phyloP scores from a whole-genome alignment of 2,329 filamentous ascomycete genomes.

The Colletotrichum sp. region DNA sequence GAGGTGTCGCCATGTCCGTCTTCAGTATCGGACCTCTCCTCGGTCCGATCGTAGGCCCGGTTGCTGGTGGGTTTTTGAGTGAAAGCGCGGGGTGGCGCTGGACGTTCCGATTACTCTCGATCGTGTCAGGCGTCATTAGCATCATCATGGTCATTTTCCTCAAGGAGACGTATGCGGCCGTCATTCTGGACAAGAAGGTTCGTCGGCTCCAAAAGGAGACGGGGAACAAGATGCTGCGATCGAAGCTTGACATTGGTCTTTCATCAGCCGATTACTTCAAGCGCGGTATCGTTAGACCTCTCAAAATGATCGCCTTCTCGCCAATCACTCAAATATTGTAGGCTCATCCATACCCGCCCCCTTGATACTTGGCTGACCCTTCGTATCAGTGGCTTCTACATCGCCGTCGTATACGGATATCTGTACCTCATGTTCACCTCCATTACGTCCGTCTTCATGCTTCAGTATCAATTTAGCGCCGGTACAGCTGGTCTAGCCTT shows the following conservation, averaged over 20 bases:
- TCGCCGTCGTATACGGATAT: constrained; percentile 52
- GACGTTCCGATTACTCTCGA: constrained; percentile 54
- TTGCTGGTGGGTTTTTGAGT: constrained; percentile 48
- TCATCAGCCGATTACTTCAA: constrained; percentile 44
- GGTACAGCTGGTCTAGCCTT: constrained; percentile 23
- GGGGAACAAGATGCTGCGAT: constrained; percentile 57
- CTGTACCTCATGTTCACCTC: constrained; percentile 58
- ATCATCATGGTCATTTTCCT: constrained; percentile 42
- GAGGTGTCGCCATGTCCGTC: constrained; percentile 60
- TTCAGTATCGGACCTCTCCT: constrained; percentile 49
- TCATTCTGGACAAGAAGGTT: constrained; percentile 49
- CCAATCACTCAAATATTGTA: constrained; percentile 46
- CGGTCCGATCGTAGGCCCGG: constrained; percentile 52
- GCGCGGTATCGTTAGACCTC: constrained; percentile 50
- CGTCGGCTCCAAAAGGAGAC: constrained; percentile 52
- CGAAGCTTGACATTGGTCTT: constrained; percentile 54
- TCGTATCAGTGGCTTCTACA: constrained; percentile 28
- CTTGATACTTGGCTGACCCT: constrained; percentile 26
- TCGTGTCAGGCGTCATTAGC: constrained; percentile 39
- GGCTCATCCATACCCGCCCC: background rate
- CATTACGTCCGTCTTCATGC: constrained; percentile 50
- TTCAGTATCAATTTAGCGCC: constrained; percentile 38
- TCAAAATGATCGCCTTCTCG: constrained; percentile 51
- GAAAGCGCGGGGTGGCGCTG: constrained; percentile 51
- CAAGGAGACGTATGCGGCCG: constrained; percentile 53